A percentile compares a stretch with the other conserved stretches of the same genome.
Evolutionary conservation across 176 grass and related monocot genomes (phyloP).

Genomic region (Oryza meridionalis): DNA sequence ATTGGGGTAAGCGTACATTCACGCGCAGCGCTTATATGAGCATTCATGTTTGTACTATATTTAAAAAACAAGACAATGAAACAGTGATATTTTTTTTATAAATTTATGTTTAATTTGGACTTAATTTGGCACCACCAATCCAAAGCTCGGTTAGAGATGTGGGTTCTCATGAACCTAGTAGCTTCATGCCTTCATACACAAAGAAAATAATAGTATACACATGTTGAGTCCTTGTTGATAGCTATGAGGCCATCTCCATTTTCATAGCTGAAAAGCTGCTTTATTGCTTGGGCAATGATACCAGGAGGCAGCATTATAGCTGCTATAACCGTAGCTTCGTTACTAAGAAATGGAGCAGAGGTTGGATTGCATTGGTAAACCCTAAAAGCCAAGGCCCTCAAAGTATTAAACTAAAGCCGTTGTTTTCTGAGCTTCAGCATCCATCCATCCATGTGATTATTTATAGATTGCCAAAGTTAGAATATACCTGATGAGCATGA

Average conservation of each 20-base stretch:
- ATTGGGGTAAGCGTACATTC: too few relatives aligned
- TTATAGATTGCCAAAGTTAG: slow-evolving; percentile 24
- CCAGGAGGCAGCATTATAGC: not conserved
- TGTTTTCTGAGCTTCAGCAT: not conserved
- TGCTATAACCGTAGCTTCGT: slow-evolving; percentile 41
- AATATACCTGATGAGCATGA: not conserved
- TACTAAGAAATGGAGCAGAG: slow-evolving; percentile 42
- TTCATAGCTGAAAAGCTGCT: not conserved
- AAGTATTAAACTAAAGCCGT: slow-evolving; percentile 19
- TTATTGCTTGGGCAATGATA: not conserved
- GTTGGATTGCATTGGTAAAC: slow-evolving; percentile 3
- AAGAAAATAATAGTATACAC: not conserved
- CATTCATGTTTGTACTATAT: too few relatives aligned
- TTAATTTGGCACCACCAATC: not conserved
- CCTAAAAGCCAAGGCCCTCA: slow-evolving; percentile 14
- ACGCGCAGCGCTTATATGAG: too few relatives aligned
- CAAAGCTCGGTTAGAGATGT: not conserved
- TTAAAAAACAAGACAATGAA: too few relatives aligned
- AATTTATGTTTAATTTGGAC: not conserved
- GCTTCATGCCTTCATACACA: not conserved
- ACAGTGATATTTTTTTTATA: too few relatives aligned
- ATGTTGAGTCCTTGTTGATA: not conserved
- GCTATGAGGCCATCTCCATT: not conserved
- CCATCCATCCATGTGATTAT: slow-evolving; percentile 1
- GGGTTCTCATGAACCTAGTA: not conserved